Conservation (phyloP, 2,329 filamentous ascomycete species). For the Trichophyton benhamiae region DNA sequence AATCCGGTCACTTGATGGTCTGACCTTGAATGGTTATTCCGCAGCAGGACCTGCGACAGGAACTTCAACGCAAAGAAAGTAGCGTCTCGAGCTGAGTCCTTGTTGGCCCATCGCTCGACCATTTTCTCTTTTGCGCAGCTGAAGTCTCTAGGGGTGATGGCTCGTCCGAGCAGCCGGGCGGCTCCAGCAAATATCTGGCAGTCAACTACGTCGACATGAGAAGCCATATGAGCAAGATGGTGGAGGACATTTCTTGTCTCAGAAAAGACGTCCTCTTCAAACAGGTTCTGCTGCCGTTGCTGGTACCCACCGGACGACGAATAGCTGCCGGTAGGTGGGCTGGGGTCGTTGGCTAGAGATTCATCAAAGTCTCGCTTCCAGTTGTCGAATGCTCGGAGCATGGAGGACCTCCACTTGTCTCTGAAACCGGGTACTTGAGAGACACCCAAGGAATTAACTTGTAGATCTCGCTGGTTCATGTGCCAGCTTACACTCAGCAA, state of each 20-base stretch:
- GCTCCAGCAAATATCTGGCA: slow-evolving; percentile 91
- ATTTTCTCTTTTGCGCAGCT: slow-evolving; percentile 68
- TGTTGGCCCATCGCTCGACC: slow-evolving; percentile 80
- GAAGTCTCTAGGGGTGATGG: slow-evolving; percentile 72
- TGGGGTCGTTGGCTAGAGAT: slow-evolving; percentile 50
- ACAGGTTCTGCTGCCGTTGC: slow-evolving; percentile 17
- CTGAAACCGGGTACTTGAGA: slow-evolving; percentile 68
- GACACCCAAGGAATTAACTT: slow-evolving; percentile 76
- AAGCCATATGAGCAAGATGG: slow-evolving; percentile 91
- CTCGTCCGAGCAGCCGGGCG: slow-evolving; percentile 68
- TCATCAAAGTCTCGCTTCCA: slow-evolving; percentile 91
- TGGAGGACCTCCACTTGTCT: slow-evolving; percentile 77
- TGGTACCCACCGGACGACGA: slow-evolving; percentile 12
- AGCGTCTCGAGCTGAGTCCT: slow-evolving; percentile 76
- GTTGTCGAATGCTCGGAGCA: slow-evolving; percentile 80
- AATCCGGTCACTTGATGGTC: slow-evolving; percentile 19
- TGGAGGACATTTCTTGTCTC: slow-evolving; percentile 83
- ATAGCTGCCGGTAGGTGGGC: slow-evolving; percentile 14
- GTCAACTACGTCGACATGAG: slow-evolving; percentile 95
- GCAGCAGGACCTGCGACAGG: slow-evolving; percentile 67
- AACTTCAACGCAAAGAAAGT: slow-evolving; percentile 88
- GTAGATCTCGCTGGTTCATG: slow-evolving; percentile 90
- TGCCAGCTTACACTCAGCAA: slow-evolving; percentile 91
- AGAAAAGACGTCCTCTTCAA: slow-evolving; percentile 59
- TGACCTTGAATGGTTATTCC: slow-evolving; percentile 24